Evolutionary conservation across 148 eudicot genomes (phyloP), one percentile per base, ranked within the genome.

Genomic region (Rheum nobile): DNA sequence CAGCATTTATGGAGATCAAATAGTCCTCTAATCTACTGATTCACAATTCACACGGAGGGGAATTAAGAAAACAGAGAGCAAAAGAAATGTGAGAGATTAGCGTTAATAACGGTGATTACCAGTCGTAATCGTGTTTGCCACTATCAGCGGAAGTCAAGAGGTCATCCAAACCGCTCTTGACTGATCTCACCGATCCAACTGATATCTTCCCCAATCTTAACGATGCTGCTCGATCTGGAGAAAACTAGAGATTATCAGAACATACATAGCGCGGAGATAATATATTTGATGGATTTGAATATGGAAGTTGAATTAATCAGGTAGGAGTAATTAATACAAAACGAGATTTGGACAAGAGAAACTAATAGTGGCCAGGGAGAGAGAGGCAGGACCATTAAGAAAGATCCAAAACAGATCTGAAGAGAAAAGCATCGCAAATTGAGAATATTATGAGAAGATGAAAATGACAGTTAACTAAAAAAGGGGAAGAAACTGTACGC

Each of bases 51-150:
- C 65, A 26, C 65, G 1, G 8, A 24, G 21, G 16, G 28, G 65
- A 57, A 57, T 26, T 19, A 50, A n/a, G 57, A n/a, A 50, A 41
- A 16, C 57, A 50, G 26, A 5, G 6, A 46, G 3, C 6, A 50
- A 50, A 5, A 22, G 26, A 19, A 50, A 50, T n/a, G 1, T 7
- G 22, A 50, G 57, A 50, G 57, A 50, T 50, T 50, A 21, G 8
- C 4, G 57, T 50, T 22, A 50, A 5, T 50, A 19, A 21, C 7
- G 57, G 57, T 50, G n/a, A n/a, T 48, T 85, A 91, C 98, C 98
- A 94, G 85, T 95, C 98, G 74, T 95, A 95, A 73, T 95, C 98
- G 72, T 95, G 85, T 82, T 95, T 95, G 57, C 97, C 98, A 55
- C 91, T 91, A 44, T 91, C 97, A 26, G 77, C 74, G 3, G 91